Percentiles rank a stretch among this genome's conserved stretches.
phyloP scores from a whole-genome alignment of 2,329 filamentous ascomycete species.

The Fusarium albidum region DNA sequence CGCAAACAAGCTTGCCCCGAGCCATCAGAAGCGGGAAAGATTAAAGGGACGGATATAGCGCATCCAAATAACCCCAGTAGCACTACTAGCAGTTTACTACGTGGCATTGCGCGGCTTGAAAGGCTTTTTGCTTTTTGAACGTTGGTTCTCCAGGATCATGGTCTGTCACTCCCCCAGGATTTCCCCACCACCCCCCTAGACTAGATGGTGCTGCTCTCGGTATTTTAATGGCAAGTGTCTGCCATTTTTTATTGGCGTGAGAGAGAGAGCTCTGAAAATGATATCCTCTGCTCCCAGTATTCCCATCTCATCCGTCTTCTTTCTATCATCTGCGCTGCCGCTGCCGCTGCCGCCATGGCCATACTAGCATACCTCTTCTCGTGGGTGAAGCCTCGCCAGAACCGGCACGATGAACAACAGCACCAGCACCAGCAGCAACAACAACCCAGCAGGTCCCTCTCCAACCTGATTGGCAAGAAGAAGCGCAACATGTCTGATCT shows the following conservation, averaged over 20 bases:
- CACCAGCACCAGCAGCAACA: too few relatives aligned
- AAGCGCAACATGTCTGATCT: conserved; percentile 26
- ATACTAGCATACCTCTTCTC: conserved; percentile 35
- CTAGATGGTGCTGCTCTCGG: too few relatives aligned
- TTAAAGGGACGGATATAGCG: conserved; percentile 22
- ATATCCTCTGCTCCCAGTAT: not conserved
- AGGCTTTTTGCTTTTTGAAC: too few relatives aligned
- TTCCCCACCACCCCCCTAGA: conserved; percentile 10
- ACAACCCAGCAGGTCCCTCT: conserved; percentile 17
- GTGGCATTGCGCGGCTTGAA: conserved; percentile 36
- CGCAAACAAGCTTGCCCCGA: conserved; percentile 16
- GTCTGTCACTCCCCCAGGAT: conserved; percentile 28
- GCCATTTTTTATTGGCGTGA: conserved; percentile 3
- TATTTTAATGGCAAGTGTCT: conserved; percentile 4
- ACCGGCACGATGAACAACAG: conserved; percentile 19
- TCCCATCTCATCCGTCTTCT: conserved; percentile 10
- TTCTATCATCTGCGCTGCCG: not conserved
- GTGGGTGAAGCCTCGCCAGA: conserved; percentile 34
- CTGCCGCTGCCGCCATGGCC: conserved; percentile 25
- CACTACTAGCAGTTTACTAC: too few relatives aligned
- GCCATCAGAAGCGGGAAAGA: conserved; percentile 10
- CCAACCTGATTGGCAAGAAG: conserved; percentile 32
- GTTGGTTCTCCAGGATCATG: conserved; percentile 27
- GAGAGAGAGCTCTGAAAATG: conserved; percentile 1
- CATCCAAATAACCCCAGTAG: conserved; percentile 18